These are phyloP conservation scores for Lonicera japonica DNA, from an alignment of 129 eudicot species.

Conservation along the genomic window DNA sequence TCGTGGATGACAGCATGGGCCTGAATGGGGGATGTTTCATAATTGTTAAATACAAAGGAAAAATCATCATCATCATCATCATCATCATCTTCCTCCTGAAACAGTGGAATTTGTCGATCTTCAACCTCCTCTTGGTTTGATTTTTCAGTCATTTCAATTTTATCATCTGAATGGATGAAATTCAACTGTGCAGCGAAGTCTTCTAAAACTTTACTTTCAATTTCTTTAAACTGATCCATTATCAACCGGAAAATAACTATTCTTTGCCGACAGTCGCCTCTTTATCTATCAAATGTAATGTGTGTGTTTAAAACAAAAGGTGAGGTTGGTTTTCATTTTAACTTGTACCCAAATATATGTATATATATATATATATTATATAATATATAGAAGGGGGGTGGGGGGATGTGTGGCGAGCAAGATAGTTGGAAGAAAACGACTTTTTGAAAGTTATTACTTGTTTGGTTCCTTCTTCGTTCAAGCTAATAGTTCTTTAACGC, in stretches of 20 bases:
- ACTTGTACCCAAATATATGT: not conserved
- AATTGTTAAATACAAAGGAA: constrained; percentile 21
- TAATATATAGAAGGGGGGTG: too few relatives aligned
- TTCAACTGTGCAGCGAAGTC: too few relatives aligned
- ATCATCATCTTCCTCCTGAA: constrained; percentile 7
- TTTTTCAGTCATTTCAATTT: not conserved
- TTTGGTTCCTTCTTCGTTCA: not conserved
- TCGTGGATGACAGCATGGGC: constrained; percentile 60
- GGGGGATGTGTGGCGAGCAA: not conserved
- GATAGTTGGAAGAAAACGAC: not conserved
- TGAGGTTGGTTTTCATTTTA: too few relatives aligned
- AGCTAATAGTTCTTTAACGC: not conserved
- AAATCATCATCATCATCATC: constrained; percentile 56
- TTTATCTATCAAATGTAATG: too few relatives aligned
- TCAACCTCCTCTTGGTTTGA: not conserved
- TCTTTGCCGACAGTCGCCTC: too few relatives aligned
- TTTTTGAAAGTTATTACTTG: not conserved
- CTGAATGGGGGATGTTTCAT: constrained; percentile 29
- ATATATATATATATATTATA: too few relatives aligned
- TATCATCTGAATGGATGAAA: too few relatives aligned
- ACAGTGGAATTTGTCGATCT: not conserved
- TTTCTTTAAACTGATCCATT: too few relatives aligned
- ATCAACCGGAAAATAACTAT: too few relatives aligned
- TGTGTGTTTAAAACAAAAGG: too few relatives aligned
- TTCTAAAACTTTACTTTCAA: too few relatives aligned